Evolutionary conservation across 1,284 basidiomycete genomes (phyloP), one percentile per base, ranked within the genome.

Genomic region (Cerrena zonata): DNA sequence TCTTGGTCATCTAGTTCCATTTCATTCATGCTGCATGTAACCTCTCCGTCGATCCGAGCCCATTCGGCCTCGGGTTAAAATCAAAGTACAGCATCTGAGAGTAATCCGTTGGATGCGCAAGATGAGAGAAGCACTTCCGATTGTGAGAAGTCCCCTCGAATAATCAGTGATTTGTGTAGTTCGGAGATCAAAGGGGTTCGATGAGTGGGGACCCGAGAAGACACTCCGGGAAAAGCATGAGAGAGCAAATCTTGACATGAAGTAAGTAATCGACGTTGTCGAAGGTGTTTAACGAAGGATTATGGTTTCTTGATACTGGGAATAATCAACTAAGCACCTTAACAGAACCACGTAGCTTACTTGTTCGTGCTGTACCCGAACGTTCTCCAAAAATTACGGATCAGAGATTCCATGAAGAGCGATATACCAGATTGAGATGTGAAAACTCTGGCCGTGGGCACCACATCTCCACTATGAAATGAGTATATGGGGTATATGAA

Each of bases 361-460:
- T 68, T 85, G 76, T 49, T 86, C 79, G 56, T 86, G 82, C 48
- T 61, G 66, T 21, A 58, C 56, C 36, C 71, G 70, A 18, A 83
- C 71, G 53, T 69, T 64, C 49, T 79, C 73, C n/a, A 90, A 80
- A 46, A 75, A 77, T 1, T 61, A 58, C 45, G 76, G 68, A 23
- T 85, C 78, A 1, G 62, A 66, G 42, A 85, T 77, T 3, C 87
- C 88, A 3, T 69, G 65, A 50, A 90, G 58, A 1, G 80, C 65
- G 26, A 89, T 71, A 56, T 84, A 74, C 88, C 88, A 90, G 51
- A 91, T 82, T 2, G 86, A 89, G 23, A 80, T 80, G 59, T 89
- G 85, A 61, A 84, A 90, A 61, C 77, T 83, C 50, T 76, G 78
- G 1, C 75, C 78, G 62, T 89, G 82, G 3, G 83, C 80, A 37